Base-by-base conservation (phyloP, 106 monocot species). In the Narthecium ossifragum region DNA sequence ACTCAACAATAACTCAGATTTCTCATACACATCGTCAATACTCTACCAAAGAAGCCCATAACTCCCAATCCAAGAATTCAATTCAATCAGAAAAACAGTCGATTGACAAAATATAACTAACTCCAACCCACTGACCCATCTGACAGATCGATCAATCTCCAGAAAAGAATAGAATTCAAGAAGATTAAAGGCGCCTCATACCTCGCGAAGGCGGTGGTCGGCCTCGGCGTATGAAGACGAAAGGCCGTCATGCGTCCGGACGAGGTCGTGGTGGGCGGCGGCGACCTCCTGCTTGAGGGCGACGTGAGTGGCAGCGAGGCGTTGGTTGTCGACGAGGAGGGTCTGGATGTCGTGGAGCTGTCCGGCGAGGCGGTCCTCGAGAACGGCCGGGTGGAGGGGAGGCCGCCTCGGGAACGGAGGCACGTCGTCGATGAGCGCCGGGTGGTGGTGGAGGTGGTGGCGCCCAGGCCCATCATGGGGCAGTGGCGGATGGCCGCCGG, bases 271-370 rank as follows among this genome's bases (percentile, higher is more conserved):
- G 26, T 75, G 75, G 1, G 70, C 73, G 18, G 82, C 63, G 51
- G 71, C 59, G 40, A 88, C 61, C 72, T 93, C 93, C 68, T 88
- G 85, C 53, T 74, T 84, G 64, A 93, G 77, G 5, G 93, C 93
- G 8, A 93, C 93, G 68, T 93, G 93, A 31, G 88, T 88, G 36
- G 93, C 93, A 15, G 93, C 88, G 34, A 93, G 77, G 14, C 81
- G 79, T 66, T 93, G 93, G 74, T 93, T 93, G 65, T 93, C 88
- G 24, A 59, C 56, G 46, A 93, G 79, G 26, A 93, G 79, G 21
- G 43, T 68, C 58, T 88, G 93, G 71, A 88, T 74, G 31, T 93
- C 88, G 20, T 78, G 73, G 48, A 71, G 64, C 73, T 88, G 85
- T 4, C 66, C 75, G 12, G 68, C 79, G 57, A 85, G 65, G 27